A percentile compares a stretch with the other conserved stretches of the same genome.
Evolutionary conservation across 2,329 filamentous ascomycete genomes (phyloP).

Genomic region (Pseudogymnoascus sp.): DNA sequence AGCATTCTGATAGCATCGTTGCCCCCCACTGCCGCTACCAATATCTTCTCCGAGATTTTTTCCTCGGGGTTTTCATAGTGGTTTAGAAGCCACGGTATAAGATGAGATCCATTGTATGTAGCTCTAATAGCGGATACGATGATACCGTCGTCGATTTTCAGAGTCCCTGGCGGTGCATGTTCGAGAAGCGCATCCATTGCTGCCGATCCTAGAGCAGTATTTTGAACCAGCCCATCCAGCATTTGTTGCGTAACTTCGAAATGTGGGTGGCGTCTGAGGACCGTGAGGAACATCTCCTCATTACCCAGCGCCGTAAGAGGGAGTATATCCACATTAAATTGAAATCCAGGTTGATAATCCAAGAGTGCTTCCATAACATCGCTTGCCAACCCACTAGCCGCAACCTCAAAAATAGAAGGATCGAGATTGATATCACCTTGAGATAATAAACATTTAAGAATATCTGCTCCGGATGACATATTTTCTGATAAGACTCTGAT

Average conservation of each 20-base stretch:
- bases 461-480: background rate
- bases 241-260: background rate
- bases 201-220: background rate
- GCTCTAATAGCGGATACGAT: background rate
- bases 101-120: background rate
- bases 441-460: background rate
- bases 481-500: background rate
- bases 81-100: background rate
- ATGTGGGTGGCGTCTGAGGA: background rate
- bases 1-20: background rate
- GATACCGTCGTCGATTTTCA: background rate
- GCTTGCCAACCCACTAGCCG: background rate
- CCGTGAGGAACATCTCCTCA: background rate
- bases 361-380: background rate
- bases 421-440: background rate
- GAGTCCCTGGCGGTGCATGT: background rate
- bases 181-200: background rate
- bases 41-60: background rate
- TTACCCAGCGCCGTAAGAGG: background rate
- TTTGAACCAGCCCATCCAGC: background rate
- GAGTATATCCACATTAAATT: background rate
- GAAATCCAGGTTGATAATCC: background rate
- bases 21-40: background rate
- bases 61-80: background rate
- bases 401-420: background rate